Conservation (phyloP, 495 filamentous ascomycete species). For the Penicillium soppii region DNA sequence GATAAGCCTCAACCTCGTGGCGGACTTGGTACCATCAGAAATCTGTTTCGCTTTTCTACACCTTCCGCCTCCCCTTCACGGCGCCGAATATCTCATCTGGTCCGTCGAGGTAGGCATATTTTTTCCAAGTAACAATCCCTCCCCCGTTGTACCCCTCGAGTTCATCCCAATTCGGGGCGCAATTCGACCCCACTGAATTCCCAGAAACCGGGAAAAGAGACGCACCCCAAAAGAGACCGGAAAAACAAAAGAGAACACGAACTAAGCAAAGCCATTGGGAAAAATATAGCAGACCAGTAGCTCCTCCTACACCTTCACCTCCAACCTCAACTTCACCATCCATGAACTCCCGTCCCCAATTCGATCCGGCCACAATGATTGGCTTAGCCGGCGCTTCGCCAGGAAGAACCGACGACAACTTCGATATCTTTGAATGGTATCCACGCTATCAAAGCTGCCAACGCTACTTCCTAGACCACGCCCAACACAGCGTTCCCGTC, state of each 20-base stretch:
- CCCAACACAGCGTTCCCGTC: conserved; percentile 77
- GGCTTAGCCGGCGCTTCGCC: conserved; percentile 37
- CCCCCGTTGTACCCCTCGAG: not conserved
- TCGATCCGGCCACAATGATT: conserved; percentile 43
- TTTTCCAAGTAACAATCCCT: conserved; percentile 41
- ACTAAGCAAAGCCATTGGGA: not conserved
- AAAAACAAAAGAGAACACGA: not conserved
- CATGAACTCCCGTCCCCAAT: conserved; percentile 37
- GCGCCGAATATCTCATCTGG: conserved; percentile 33
- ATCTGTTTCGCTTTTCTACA: conserved; percentile 38
- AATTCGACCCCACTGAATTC: conserved; percentile 7
- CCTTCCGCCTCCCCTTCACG: conserved; percentile 32
- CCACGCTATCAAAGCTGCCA: conserved; percentile 90
- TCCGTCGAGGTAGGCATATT: conserved; percentile 42
- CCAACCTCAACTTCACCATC: conserved; percentile 16
- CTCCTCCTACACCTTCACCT: conserved; percentile 6
- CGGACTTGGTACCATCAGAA: conserved; percentile 37
- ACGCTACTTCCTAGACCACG: conserved; percentile 88
- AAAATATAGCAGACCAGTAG: conserved; percentile 8
- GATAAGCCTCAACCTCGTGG: conserved; percentile 37
- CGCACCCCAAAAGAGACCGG: not conserved
- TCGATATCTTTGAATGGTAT: conserved; percentile 92
- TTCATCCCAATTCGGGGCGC: not conserved
- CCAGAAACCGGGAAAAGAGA: conserved; percentile 2
- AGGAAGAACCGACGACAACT: conserved; percentile 40